phyloP scores from a whole-genome alignment of 306 rosid genomes.

The Ammopiptanthus mongolicus region DNA sequence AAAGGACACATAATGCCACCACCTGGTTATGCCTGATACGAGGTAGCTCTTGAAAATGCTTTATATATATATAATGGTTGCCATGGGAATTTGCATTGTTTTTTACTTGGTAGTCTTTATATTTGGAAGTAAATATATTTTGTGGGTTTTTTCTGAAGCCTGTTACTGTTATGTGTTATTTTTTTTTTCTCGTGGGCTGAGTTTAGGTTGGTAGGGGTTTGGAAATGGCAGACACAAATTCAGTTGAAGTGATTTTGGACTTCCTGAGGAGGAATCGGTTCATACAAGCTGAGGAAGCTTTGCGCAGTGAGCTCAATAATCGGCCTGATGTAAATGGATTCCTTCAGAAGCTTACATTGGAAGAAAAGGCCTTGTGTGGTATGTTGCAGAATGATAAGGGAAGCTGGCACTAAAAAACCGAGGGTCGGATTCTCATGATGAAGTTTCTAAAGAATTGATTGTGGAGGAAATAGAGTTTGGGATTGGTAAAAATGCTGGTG shows the following conservation, averaged over 20 bases:
- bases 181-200: no score
- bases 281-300: constrained; percentile 87
- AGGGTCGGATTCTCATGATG: constrained; percentile 39
- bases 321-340: constrained; percentile 64
- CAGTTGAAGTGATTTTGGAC: constrained; percentile 83
- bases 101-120: not conserved
- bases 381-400: constrained; percentile 47
- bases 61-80: not conserved
- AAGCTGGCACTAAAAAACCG: constrained; percentile 48
- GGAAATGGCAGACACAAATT: constrained; percentile 67
- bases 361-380: constrained; percentile 48
- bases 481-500: constrained; percentile 55
- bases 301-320: constrained; percentile 72
- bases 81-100: not conserved
- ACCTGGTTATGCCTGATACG: constrained; percentile 42
- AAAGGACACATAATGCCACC: constrained; percentile 42
- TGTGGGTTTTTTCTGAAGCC: constrained; percentile 15
- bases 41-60: constrained; percentile 36
- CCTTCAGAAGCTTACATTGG: constrained; percentile 65
- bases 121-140: constrained; percentile 29
- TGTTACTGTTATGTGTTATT: not conserved
- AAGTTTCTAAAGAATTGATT: constrained; percentile 74
- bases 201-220: constrained; percentile 47
- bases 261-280: constrained; percentile 75
- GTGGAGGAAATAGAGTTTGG: constrained; percentile 97